Evolutionary conservation across 1,139 yeast genomes (phyloP).

Genomic region (Groenewaldozyma sp.): DNA sequence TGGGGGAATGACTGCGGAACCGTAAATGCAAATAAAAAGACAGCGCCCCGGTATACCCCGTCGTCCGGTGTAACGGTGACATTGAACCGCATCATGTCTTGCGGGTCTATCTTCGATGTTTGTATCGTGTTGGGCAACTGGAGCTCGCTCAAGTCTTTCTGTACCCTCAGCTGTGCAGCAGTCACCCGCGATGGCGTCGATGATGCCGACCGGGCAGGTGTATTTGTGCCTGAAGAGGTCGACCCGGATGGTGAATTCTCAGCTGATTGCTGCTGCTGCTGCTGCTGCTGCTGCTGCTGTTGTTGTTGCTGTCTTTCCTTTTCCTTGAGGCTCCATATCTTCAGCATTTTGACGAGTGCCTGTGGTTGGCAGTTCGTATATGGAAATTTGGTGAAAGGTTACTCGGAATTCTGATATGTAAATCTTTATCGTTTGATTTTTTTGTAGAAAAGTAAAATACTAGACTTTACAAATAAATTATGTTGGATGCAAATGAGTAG

Average conservation of each 20-base stretch:
- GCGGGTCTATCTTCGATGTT: slow-evolving; percentile 46
- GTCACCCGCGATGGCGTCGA: slow-evolving; percentile 38
- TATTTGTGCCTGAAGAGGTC: background rate
- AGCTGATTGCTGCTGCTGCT: background rate
- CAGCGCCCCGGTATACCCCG: slow-evolving; percentile 68
- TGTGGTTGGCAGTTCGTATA: too few relatives aligned
- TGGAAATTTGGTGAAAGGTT: too few relatives aligned
- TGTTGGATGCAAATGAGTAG: background rate
- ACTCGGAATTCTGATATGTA: too few relatives aligned
- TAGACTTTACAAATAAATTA: too few relatives aligned
- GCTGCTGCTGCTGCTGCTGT: slow-evolving; percentile 1
- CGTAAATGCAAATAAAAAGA: slow-evolving; percentile 54
- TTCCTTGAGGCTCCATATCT: slow-evolving; percentile 35
- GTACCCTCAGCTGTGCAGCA: slow-evolving; percentile 38
- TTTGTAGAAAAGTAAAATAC: too few relatives aligned
- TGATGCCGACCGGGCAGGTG: slow-evolving; percentile 10
- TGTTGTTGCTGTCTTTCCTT: slow-evolving; percentile 27
- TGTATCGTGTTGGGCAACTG: slow-evolving; percentile 58
- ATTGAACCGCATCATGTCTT: slow-evolving; percentile 51
- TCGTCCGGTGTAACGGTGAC: slow-evolving; percentile 62
- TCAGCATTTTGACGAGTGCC: slow-evolving; percentile 26
- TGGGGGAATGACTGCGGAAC: slow-evolving; percentile 76
- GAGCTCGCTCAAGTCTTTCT: slow-evolving; percentile 56
- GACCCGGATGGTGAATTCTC: slow-evolving; percentile 22
- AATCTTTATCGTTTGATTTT: too few relatives aligned